Conservation (phyloP, 1,139 yeast genomes). For the Blastobotrys ciferrii region DNA sequence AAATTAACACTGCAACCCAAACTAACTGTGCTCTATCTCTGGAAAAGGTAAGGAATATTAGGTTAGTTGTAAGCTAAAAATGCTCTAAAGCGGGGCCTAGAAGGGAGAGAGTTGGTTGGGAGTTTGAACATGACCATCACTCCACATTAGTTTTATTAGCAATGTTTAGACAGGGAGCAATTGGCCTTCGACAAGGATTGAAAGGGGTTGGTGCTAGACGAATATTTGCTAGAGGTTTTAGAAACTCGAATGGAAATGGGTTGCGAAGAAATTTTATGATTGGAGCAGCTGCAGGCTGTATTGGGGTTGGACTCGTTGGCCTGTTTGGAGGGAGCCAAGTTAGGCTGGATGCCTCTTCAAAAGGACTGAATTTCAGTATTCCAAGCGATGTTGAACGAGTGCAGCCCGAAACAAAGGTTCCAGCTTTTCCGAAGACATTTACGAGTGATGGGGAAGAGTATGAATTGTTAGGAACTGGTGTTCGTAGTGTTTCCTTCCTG, state of each 20-base stretch:
- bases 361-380: slow-evolving; percentile 5
- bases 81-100: too few species aligned
- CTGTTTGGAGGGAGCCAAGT: neutral
- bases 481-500: slow-evolving; percentile 76
- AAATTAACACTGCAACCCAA: too few species aligned
- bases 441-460: slow-evolving; percentile 35
- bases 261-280: neutral
- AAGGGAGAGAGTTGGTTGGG: too few species aligned
- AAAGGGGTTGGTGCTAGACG: neutral
- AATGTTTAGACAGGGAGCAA: too few species aligned
- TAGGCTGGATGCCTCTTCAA: neutral
- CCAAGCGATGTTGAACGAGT: slow-evolving; percentile 15
- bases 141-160: neutral
- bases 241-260: neutral
- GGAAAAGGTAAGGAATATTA: too few species aligned
- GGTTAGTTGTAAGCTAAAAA: too few species aligned
- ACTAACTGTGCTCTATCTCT: too few species aligned
- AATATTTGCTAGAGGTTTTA: neutral
- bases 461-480: slow-evolving; percentile 71
- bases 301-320: slow-evolving; percentile 1
- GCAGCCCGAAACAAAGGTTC: slow-evolving; percentile 37
- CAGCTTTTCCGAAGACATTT: slow-evolving; percentile 34
- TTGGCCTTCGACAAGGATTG: neutral
- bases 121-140: neutral
- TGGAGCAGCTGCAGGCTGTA: slow-evolving; percentile 3